Evolutionary conservation across 1,284 basidiomycete genomes (phyloP).

Genomic region (Boletus smithii): DNA sequence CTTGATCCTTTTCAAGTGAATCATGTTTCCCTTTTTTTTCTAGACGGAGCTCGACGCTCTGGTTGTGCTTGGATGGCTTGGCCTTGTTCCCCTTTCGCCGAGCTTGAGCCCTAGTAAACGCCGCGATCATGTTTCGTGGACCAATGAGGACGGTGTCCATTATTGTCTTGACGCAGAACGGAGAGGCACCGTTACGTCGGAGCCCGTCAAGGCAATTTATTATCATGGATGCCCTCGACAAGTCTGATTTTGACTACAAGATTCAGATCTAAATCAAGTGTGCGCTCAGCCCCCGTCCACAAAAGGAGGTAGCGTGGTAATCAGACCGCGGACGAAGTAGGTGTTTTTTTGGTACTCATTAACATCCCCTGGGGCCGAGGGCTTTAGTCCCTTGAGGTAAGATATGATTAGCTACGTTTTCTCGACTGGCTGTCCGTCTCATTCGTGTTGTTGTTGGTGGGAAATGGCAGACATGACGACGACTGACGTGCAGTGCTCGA

Average conservation of each 20-base stretch:
- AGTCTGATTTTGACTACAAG: slow-evolving; percentile 26
- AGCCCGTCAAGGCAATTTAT: slow-evolving; percentile 5
- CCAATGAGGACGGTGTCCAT: slow-evolving; percentile 11
- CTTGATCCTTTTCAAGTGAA: slow-evolving; percentile 4
- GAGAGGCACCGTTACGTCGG: slow-evolving; percentile 9
- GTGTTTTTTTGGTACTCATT: slow-evolving; percentile 2
- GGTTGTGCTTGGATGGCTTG: neutral
- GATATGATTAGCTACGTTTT: slow-evolving; percentile 10
- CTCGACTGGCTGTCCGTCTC: neutral
- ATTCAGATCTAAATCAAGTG: slow-evolving; percentile 15
- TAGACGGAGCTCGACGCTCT: slow-evolving; percentile 5
- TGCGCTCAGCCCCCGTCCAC: slow-evolving; percentile 12
- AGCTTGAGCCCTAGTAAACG: slow-evolving; percentile 5
- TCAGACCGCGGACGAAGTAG: slow-evolving; percentile 17
- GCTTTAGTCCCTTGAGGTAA: slow-evolving; percentile 11
- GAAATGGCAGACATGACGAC: slow-evolving; percentile 3
- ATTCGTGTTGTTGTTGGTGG: slow-evolving; percentile 8
- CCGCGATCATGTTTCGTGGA: slow-evolving; percentile 16
- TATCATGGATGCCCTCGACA: slow-evolving; percentile 16
- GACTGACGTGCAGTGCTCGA: neutral
- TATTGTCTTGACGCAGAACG: slow-evolving; percentile 5
- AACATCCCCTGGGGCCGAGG: slow-evolving; percentile 34
- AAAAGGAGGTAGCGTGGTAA: slow-evolving; percentile 27
- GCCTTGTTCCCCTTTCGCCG: slow-evolving; percentile 7
- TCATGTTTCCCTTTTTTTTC: slow-evolving; percentile 7